Conservation (phyloP, 495 filamentous ascomycete genomes). For the Terfezia claveryi region DNA sequence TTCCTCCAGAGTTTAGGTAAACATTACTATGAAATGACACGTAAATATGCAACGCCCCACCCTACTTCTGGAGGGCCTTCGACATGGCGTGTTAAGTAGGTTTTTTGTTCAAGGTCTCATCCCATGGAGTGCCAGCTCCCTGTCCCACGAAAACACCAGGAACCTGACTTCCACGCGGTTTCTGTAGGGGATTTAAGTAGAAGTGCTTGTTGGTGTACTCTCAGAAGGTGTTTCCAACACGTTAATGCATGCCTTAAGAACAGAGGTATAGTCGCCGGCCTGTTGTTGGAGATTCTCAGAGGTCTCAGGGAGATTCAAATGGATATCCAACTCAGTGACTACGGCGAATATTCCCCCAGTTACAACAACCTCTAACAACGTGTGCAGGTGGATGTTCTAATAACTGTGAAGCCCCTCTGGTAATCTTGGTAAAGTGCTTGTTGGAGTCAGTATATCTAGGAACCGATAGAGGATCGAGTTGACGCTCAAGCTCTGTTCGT, state of each 20-base stretch:
- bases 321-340: conserved; percentile 38
- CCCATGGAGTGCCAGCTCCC: conserved; percentile 34
- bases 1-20: too few relatives aligned
- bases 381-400: conserved; percentile 39
- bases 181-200: too few relatives aligned
- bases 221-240: conserved; percentile 45
- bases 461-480: conserved; percentile 46
- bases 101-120: conserved; percentile 31
- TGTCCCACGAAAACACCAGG: conserved; percentile 29
- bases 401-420: conserved; percentile 29
- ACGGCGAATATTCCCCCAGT: conserved; percentile 41
- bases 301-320: conserved; percentile 25
- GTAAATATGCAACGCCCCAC: too few relatives aligned
- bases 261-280: conserved; percentile 32
- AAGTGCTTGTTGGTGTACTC: conserved; percentile 39
- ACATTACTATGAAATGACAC: too few relatives aligned
- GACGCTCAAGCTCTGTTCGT: conserved; percentile 44
- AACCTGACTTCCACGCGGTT: too few relatives aligned
- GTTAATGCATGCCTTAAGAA: conserved; percentile 36
- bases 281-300: conserved; percentile 33
- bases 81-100: conserved; percentile 28
- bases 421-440: conserved; percentile 38
- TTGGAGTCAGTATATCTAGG: conserved; percentile 41
- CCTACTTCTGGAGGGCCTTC: conserved; percentile 20
- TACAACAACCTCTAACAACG: conserved; percentile 35